A percentile compares a stretch with the other conserved stretches of the same genome.
These are phyloP conservation scores for Podosphaera fusca DNA, from an alignment of 2,329 filamentous ascomycete species.

Conservation along the genomic window DNA sequence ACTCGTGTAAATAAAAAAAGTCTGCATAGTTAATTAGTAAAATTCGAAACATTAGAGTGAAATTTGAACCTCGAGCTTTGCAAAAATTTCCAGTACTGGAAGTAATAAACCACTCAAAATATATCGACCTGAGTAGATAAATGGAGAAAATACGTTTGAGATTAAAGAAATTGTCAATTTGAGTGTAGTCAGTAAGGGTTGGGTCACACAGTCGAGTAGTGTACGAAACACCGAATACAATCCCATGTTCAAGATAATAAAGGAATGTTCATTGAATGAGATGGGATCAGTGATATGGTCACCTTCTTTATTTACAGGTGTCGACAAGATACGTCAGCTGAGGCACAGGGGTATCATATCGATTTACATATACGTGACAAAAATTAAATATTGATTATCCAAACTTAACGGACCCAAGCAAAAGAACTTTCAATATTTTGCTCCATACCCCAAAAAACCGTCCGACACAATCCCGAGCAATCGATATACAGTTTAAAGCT, in stretches of 20 bases:
- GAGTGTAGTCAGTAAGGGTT: conserved; percentile 9
- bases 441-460: neutral
- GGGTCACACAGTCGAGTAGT: conserved; percentile 2
- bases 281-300: too few species aligned
- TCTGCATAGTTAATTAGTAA: conserved; percentile 14
- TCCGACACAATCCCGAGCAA: neutral
- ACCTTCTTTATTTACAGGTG: neutral
- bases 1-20: conserved; percentile 29
- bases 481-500: neutral
- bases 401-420: neutral
- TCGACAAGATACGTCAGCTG: neutral
- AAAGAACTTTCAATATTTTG: neutral
- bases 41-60: neutral
- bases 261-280: neutral
- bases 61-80: conserved; percentile 13
- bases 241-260: neutral
- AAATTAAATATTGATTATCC: too few species aligned
- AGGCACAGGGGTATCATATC: neutral
- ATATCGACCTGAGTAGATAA: conserved; percentile 11
- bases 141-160: conserved; percentile 9
- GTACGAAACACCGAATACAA: neutral
- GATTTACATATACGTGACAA: too few species aligned
- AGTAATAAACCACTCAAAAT: conserved; percentile 7
- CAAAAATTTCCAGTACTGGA: conserved; percentile 9
- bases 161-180: conserved; percentile 8